Evolutionary conservation across 2,329 filamentous ascomycete species (phyloP), one percentile per base, ranked within the genome.

Genomic region (Metarhizium album): DNA sequence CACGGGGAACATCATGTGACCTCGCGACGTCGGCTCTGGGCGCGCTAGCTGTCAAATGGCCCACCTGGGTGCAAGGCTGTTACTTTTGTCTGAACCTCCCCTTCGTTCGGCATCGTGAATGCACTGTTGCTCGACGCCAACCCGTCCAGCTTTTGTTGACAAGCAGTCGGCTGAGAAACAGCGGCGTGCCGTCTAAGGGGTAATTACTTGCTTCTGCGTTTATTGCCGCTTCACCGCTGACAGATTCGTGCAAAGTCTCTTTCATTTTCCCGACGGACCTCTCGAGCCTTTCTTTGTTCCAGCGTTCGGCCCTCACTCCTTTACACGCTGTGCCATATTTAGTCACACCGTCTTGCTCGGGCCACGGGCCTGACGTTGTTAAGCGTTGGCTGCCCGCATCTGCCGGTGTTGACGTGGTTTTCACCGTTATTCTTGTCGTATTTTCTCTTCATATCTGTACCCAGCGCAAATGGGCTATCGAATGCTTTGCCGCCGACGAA

Each of bases 391-490:
- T 20, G 37, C n/a, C n/a, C 20, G 20, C 37, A 40, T n/a, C 14
- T 11, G 20, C 37, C 6, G 14, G n/a, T 11, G n/a, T 4, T 16
- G 37, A 40, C 37, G 37, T 22, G 16, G 9, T 16, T 18, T 18
- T 6, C 37, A 18, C 37, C 33, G 33, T 6, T 40, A 16, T 6
- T 20, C 37, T 5, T 6, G 20, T 20, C 37, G 16, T n/a, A 40
- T 11, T 13, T 20, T 40, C 18, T 40, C 6, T 16, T 37, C 13
- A 18, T 20, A 20, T 6, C 37, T 18, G 4, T 24, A 13, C 9
- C 23, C 27, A 50, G 55, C 60, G 55, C 64, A 58, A 65, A 69
- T 69, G 67, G 64, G 35, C 43, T 33, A 51, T 46, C 33, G 8
- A 8, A 5, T 20, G 8, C 8, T 40, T 20, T 7, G 11, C 37